A percentile compares a stretch with the other conserved stretches of the same genome.
phyloP scores from a whole-genome alignment of 345 rosid species.

The Sonneratia caseolaris region DNA sequence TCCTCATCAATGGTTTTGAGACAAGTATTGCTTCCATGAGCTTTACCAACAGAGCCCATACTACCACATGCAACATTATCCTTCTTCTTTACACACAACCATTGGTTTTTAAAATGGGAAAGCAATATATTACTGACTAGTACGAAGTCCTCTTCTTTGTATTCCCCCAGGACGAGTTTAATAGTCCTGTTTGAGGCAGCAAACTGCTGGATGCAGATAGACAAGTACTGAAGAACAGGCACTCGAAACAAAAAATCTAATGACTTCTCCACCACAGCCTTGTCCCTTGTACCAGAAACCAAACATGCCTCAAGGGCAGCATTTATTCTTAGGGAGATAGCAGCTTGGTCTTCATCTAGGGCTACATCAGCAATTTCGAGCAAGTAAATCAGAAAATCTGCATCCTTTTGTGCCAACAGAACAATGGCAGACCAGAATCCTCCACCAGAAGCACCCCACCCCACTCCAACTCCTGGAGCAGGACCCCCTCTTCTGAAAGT shows the following conservation, averaged over 20 bases:
- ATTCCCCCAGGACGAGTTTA: constrained; percentile 32
- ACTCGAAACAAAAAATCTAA: constrained; percentile 50
- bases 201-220: constrained; percentile 25
- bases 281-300: constrained; percentile 62
- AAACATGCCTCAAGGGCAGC: constrained; percentile 52
- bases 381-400: constrained; percentile 38
- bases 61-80: constrained; percentile 21
- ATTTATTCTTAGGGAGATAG: constrained; percentile 28
- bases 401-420: constrained; percentile 67
- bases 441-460: constrained; percentile 92
- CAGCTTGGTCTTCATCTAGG: constrained; percentile 24
- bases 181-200: constrained; percentile 26
- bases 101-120: constrained; percentile 61
- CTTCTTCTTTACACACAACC: constrained; percentile 58
- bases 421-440: constrained; percentile 71
- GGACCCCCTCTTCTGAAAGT: constrained; percentile 84
- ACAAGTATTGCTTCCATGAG: constrained; percentile 23
- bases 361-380: constrained; percentile 35
- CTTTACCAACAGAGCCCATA: constrained; percentile 13
- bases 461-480: constrained; percentile 79
- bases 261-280: constrained; percentile 44
- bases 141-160: constrained; percentile 38
- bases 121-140: constrained; percentile 37
- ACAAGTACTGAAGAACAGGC: constrained; percentile 41
- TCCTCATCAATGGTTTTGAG: constrained; percentile 78